Base-by-base conservation (phyloP, 1,139 yeast species). In the Blastobotrys illinoisensis region DNA sequence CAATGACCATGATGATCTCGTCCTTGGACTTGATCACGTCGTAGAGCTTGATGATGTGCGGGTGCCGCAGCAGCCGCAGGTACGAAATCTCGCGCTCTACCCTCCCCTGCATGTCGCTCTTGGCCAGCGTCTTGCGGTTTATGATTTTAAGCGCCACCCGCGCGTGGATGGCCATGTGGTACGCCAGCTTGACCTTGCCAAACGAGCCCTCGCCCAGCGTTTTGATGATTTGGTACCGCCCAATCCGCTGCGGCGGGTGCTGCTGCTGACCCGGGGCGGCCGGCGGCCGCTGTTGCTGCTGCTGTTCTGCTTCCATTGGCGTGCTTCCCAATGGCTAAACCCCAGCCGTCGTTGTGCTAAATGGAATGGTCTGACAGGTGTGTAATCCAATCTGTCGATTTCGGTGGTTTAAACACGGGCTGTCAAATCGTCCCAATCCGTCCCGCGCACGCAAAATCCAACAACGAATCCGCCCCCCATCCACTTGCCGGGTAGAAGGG, bases 171-270 rank as follows among this genome's bases (percentile, higher is more conserved):
- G 88, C 86, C 64, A 88, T 76, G 70, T 93, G 98, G 68, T 89
- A 91, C 1, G 99, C 99, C 65, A 93, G 77, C 69, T 93, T 93
- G 63, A 93, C 99, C 69, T 93, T 93, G 64, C 99, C 99, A 68
- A 93, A 93, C 0, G 98, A 91, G 21, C 99, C 99, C 70, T 93
- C 98, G 28, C 99, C 99, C 24, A 93, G 77, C 2, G 97, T 91
- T 70, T 91, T 89, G 65, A 93, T 87, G 56, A 95, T 86, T 69
- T 91, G 98, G 72, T 95, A 95, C 64, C 95, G 85, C 16, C 98
- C 99, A 57, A 91, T 88, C 54, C 68, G 23, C 59, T 60, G 40
- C 55, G 56, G 19, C 58, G 52, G 49, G 57, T 60, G 26, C 58
- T 51, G 32, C 32, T 51, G 54, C 32, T 50, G 48, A 20, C 60